phyloP scores from a whole-genome alignment of 768 basidiomycete species.

The Tylopilus sp. region DNA sequence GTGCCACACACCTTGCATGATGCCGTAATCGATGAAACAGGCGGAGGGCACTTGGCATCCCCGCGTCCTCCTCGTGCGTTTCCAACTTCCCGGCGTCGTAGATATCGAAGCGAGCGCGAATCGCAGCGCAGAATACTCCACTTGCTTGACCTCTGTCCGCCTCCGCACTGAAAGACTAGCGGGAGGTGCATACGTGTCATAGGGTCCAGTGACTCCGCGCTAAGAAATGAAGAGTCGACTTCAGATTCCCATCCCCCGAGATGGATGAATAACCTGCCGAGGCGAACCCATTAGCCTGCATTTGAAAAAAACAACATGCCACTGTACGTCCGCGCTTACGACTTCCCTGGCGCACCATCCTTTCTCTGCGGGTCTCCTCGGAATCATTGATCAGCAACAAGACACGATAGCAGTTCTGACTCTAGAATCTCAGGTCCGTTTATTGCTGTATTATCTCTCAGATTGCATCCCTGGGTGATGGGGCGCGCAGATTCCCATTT shows the following conservation, averaged over 20 bases:
- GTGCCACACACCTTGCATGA: constrained; percentile 10
- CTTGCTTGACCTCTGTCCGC: constrained; percentile 2
- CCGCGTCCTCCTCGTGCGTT: constrained; percentile 14
- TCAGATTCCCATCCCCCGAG: not conserved
- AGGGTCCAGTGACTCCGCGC: constrained; percentile 12
- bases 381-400: constrained; percentile 5
- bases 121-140: constrained; percentile 1
- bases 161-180: not conserved
- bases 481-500: constrained; percentile 1
- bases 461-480: constrained; percentile 3
- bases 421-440: not conserved
- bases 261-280: not conserved
- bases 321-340: not conserved
- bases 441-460: not conserved
- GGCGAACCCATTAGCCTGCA: not conserved
- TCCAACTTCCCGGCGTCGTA: not conserved
- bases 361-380: constrained; percentile 4
- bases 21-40: constrained; percentile 7
- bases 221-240: constrained; percentile 5
- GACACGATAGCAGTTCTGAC: constrained; percentile 6
- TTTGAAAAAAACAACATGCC: constrained; percentile 7
- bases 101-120: constrained; percentile 5
- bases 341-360: not conserved
- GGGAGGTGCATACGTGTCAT: constrained; percentile 3
- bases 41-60: not conserved